These are phyloP conservation scores for Oropetium thomaeum DNA, from an alignment of 176 grass and related monocot species.

Conservation along the genomic window DNA sequence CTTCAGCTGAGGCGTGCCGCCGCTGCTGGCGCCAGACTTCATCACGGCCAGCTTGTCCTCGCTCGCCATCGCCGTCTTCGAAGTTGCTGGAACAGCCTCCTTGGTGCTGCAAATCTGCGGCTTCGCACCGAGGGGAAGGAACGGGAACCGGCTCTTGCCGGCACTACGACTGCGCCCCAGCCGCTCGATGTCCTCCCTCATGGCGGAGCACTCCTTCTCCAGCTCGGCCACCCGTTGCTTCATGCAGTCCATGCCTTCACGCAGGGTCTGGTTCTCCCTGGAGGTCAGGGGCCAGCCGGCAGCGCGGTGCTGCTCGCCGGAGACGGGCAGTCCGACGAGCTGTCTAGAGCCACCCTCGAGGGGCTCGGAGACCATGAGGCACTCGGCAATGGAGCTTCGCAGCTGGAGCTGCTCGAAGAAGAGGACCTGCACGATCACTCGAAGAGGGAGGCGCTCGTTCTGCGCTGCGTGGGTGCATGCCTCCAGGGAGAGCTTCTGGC, in stretches of 20 bases:
- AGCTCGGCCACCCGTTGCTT: constrained; percentile 61
- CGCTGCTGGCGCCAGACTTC: constrained; percentile 17
- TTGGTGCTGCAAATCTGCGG: constrained; percentile 51
- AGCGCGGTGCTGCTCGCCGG: constrained; percentile 25
- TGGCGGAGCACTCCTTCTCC: constrained; percentile 72
- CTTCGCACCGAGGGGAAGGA: constrained; percentile 14
- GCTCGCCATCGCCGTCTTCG: neutral
- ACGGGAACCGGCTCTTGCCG: constrained; percentile 29
- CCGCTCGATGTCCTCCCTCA: constrained; percentile 62
- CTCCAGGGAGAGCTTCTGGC: constrained; percentile 80
- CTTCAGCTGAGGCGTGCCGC: constrained; percentile 26
- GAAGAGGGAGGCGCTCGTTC: constrained; percentile 74
- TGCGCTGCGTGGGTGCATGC: constrained; percentile 78
- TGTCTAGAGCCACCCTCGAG: constrained; percentile 44
- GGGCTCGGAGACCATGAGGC: constrained; percentile 69
- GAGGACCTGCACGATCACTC: constrained; percentile 68
- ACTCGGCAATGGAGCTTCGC: constrained; percentile 63
- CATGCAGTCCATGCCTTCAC: constrained; percentile 62
- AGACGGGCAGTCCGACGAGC: constrained; percentile 39
- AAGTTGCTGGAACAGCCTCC: neutral
- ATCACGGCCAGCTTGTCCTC: constrained; percentile 30
- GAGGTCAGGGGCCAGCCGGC: constrained; percentile 37
- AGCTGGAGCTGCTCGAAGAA: constrained; percentile 94
- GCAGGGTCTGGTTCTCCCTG: constrained; percentile 51
- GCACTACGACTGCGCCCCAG: constrained; percentile 35